Evolutionary conservation across 345 rosid species (phyloP).

Genomic region (Streptanthus diversifolius): DNA sequence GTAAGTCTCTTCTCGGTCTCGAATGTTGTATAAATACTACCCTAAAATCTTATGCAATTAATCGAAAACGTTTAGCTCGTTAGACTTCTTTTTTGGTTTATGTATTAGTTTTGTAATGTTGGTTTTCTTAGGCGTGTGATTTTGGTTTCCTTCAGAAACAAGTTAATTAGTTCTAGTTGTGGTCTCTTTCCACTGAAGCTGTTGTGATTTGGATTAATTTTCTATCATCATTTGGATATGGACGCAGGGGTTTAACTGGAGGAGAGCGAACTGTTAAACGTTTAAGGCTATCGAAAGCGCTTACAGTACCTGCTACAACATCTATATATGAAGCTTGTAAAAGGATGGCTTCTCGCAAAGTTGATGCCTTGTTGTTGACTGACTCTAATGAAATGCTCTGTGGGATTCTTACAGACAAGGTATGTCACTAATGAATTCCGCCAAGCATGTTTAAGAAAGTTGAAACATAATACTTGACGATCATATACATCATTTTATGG

Average conservation of each 20-base stretch:
- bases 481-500: neutral
- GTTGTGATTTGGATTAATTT: neutral
- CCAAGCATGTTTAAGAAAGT: neutral
- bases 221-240: neutral
- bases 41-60: neutral
- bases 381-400: constrained; percentile 93
- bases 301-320: constrained; percentile 84
- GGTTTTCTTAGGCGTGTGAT: neutral
- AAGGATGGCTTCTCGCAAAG: constrained; percentile 88
- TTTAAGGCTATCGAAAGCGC: constrained; percentile 85
- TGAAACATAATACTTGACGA: neutral
- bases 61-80: neutral
- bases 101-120: neutral
- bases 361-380: constrained; percentile 90
- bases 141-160: neutral
- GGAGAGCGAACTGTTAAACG: constrained; percentile 83
- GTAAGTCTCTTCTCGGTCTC: constrained; percentile 34
- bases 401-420: constrained; percentile 99
- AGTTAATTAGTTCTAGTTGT: neutral
- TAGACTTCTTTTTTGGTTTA: neutral
- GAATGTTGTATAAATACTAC: too few species aligned
- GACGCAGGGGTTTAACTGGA: constrained; percentile 71
- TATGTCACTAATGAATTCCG: constrained; percentile 10
- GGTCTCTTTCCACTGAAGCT: neutral
- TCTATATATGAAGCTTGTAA: constrained; percentile 83